Base-by-base conservation (phyloP, 371 early-diverging fungal genomes). In the Amoeboaphelidium protococcarum region DNA sequence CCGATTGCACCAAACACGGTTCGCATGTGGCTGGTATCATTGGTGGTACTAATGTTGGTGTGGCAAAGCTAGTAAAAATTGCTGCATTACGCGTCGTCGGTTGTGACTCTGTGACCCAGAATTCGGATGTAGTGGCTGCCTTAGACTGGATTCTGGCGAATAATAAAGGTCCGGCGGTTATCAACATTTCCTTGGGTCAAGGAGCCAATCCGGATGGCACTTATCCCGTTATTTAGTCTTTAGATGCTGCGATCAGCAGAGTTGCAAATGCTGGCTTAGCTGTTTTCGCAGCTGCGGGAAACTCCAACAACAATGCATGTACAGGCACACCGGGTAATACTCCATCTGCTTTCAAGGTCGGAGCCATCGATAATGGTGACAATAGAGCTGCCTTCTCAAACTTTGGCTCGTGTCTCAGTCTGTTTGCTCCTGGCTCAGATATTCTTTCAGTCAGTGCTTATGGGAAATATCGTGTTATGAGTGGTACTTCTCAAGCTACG, bases 211-310 rank as follows among this genome's bases (percentile, higher is more conserved):
- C 16, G 16, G 16, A 31, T 31, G 37, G 37, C 16, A 16, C 16
- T 31, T 57, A 54, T 43, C 57, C 57, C 0, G 27, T n/a, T 22
- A 45, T 40, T 48, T 22, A 37, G 3, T 4, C 42, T 20, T 16
- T 20, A 6, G 23, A 41, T n/a, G 6, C 3, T n/a, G 70, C 85
- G 10, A 67, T 96, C 50, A 82, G 91, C 53, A 54, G 67, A 24
- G 80, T 82, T 19, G 58, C 1, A 2, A 22, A 47, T 52, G 45
- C 47, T 2, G 89, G 92, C 54, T 65, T 96, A 23, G 64, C 74
- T 56, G 90, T 94, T 66, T 82, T 87, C 20, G 91, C 91, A 26
- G 99, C 99, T 48, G 99, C 99, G 21, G 99, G 99, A 46, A 97
- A 96, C 68, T 84, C 86, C 56, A 75, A 82, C 59, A 59, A 68